These are phyloP conservation scores for Trichoderma reesei DNA, from an alignment of 495 filamentous ascomycete species.

Conservation along the genomic window DNA sequence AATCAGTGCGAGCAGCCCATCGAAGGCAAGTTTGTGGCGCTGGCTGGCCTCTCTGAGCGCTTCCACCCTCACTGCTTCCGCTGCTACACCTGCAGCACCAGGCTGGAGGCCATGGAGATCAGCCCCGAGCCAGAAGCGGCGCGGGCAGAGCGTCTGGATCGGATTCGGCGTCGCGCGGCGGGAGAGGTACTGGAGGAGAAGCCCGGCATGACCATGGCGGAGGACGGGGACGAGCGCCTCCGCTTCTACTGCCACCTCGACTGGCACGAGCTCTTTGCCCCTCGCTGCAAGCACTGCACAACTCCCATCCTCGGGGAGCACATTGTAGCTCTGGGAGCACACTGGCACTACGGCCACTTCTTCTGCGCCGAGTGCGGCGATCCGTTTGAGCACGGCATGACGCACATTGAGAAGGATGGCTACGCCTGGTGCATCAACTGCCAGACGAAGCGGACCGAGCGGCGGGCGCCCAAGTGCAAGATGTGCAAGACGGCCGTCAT, in stretches of 20 bases:
- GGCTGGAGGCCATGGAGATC: conserved; percentile 90
- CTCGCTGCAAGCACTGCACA: conserved; percentile 90
- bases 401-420: conserved; percentile 97
- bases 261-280: conserved; percentile 91
- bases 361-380: conserved; percentile 99
- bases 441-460: conserved; percentile 76
- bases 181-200: conserved; percentile 49
- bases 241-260: conserved; percentile 97
- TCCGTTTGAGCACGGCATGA: conserved; percentile 71
- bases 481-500: conserved; percentile 79
- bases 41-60: conserved; percentile 53
- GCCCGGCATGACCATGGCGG: conserved; percentile 48
- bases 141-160: conserved; percentile 58
- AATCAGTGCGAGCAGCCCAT: conserved; percentile 76
- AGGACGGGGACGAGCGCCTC: conserved; percentile 55
- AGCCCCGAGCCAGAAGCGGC: conserved; percentile 75
- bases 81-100: conserved; percentile 79
- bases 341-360: conserved; percentile 98
- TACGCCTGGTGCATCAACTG: conserved; percentile 96
- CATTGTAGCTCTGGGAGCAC: conserved; percentile 79
- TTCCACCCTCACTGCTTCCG: conserved; percentile 93
- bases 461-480: conserved; percentile 65
- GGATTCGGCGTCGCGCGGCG: conserved; percentile 50
- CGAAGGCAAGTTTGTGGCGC: conserved; percentile 79
- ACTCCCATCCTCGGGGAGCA: conserved; percentile 98